Conservation (phyloP, 192 early-diverging fungal species). For the Coemansia guatemalensis region DNA sequence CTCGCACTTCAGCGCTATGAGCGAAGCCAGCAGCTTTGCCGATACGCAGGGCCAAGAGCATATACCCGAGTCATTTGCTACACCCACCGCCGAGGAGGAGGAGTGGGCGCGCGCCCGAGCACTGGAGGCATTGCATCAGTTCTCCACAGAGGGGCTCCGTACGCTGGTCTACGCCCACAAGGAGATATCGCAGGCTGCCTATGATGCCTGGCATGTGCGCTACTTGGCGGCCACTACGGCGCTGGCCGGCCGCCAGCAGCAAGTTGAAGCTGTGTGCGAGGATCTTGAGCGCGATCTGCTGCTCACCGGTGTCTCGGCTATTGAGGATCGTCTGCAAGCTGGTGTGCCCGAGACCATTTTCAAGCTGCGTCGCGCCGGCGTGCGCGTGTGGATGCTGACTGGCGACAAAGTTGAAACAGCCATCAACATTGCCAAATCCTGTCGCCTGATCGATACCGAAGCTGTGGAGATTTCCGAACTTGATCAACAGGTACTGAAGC, state of each 20-base stretch:
- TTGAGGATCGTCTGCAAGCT: slow-evolving; percentile 85
- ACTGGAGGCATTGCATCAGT: slow-evolving; percentile 66
- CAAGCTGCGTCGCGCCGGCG: slow-evolving; percentile 71
- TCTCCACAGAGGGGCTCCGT: slow-evolving; percentile 76
- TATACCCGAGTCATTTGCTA: slow-evolving; percentile 27
- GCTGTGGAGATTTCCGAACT: slow-evolving; percentile 34
- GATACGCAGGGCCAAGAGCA: slow-evolving; percentile 37
- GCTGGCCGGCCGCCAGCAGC: slow-evolving; percentile 62
- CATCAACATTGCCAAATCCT: slow-evolving; percentile 86
- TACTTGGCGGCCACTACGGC: slow-evolving; percentile 71
- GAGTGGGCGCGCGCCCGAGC: slow-evolving; percentile 62
- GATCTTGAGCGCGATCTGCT: slow-evolving; percentile 71
- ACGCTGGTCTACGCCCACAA: slow-evolving; percentile 79
- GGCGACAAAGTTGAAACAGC: slow-evolving; percentile 92
- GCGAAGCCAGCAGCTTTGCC: slow-evolving; percentile 44
- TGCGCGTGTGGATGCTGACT: slow-evolving; percentile 89
- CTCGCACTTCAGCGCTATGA: slow-evolving; percentile 37
- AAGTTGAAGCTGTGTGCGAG: slow-evolving; percentile 68
- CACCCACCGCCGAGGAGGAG: slow-evolving; percentile 57
- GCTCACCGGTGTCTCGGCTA: slow-evolving; percentile 83
- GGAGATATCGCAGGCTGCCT: slow-evolving; percentile 62
- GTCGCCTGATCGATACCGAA: slow-evolving; percentile 61
- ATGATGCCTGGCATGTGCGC: slow-evolving; percentile 63
- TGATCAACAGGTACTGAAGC: slow-evolving; percentile 5
- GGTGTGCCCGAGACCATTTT: slow-evolving; percentile 85